phyloP scores from a whole-genome alignment of 2,329 filamentous ascomycete genomes.

The Dactylellina cionopaga region DNA sequence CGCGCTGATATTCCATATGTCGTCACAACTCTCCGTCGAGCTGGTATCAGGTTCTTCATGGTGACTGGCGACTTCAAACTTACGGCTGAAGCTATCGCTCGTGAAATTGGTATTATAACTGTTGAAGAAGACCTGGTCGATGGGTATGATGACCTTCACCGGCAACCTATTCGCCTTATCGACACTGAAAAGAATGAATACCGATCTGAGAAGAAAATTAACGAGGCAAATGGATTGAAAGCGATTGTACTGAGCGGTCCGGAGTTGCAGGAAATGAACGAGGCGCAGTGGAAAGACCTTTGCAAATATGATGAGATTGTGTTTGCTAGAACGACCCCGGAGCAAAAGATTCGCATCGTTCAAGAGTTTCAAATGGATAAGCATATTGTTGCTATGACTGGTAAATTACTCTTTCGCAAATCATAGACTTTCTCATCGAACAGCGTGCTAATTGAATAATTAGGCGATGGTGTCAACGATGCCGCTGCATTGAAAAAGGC shows the following conservation, averaged over 20 bases:
- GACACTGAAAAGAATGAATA: constrained; percentile 27
- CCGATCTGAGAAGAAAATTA: constrained; percentile 54
- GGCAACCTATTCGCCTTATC: constrained; percentile 16
- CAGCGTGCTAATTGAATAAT: not conserved
- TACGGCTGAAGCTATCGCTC: constrained; percentile 77
- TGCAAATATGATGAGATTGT: constrained; percentile 76
- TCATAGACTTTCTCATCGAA: not conserved
- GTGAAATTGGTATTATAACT: constrained; percentile 76
- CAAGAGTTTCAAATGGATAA: constrained; percentile 73
- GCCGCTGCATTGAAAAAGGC: constrained; percentile 68
- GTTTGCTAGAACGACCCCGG: constrained; percentile 78
- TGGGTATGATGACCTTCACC: constrained; percentile 16
- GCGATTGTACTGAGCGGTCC: constrained; percentile 72
- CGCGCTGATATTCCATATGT: constrained; percentile 70
- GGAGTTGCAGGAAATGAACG: constrained; percentile 73
- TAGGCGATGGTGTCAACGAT: constrained; percentile 63
- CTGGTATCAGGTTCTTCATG: constrained; percentile 82
- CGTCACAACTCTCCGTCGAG: constrained; percentile 71
- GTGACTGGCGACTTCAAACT: constrained; percentile 82
- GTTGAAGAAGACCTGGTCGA: constrained; percentile 58
- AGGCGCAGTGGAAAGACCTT: constrained; percentile 75
- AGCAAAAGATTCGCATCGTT: constrained; percentile 83
- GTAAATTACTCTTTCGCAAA: constrained; percentile 44
- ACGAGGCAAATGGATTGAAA: constrained; percentile 59
- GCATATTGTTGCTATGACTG: constrained; percentile 68